Evolutionary conservation across 2,329 filamentous ascomycete genomes (phyloP).

Genomic region (Venturiaceae sp.): DNA sequence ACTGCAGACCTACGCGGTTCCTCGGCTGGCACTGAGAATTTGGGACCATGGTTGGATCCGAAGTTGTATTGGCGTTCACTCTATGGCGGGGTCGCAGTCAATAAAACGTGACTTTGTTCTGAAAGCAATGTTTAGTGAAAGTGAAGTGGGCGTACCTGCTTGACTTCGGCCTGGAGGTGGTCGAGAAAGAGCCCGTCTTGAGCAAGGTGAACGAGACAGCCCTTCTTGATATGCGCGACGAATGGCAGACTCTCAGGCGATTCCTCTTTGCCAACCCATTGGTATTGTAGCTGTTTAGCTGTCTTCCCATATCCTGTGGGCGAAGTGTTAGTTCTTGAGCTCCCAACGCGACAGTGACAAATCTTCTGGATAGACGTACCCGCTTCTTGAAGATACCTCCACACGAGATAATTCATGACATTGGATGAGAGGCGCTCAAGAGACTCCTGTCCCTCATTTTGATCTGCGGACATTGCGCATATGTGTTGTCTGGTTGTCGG

Average conservation of each 20-base stretch:
- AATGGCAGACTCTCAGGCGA: constrained; percentile 53
- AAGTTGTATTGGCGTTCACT: constrained; percentile 23
- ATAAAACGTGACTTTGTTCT: constrained; percentile 1
- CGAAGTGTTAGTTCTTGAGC: constrained; percentile 15
- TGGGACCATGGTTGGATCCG: constrained; percentile 27
- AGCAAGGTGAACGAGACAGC: constrained; percentile 51
- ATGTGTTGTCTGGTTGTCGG: neutral
- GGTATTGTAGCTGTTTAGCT: constrained; percentile 49
- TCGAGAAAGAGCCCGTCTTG: constrained; percentile 51
- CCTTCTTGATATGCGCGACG: constrained; percentile 47
- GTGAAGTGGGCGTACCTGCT: constrained; percentile 17
- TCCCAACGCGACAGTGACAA: constrained; percentile 16
- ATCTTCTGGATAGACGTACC: constrained; percentile 41
- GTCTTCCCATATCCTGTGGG: constrained; percentile 46
- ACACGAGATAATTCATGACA: constrained; percentile 9
- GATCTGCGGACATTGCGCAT: constrained; percentile 24
- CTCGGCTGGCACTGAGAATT: constrained; percentile 27
- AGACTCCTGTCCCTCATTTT: neutral
- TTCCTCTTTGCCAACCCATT: constrained; percentile 41
- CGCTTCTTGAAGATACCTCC: constrained; percentile 8
- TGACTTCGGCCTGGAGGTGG: constrained; percentile 27
- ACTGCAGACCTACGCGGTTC: constrained; percentile 9
- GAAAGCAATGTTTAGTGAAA: neutral
- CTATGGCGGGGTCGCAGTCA: constrained; percentile 1
- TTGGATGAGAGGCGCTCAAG: constrained; percentile 2